Base-by-base conservation (phyloP, 2,329 filamentous ascomycete species). In the Sclerotinia glacialis region DNA sequence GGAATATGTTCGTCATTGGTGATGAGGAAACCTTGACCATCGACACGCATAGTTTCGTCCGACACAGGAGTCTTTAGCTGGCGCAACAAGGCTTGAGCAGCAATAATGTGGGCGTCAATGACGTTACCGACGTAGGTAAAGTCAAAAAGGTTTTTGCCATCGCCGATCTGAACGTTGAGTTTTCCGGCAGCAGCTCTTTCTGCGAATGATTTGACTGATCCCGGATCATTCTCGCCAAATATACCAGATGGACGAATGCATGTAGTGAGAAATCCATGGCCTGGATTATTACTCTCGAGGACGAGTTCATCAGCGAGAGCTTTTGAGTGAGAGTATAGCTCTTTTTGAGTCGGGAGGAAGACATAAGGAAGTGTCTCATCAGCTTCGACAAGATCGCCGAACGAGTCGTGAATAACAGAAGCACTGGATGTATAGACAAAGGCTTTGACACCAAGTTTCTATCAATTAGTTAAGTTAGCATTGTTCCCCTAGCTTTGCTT, bases 401-500 rank as follows among this genome's bases (percentile, higher is more conserved):
- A 70, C 12, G 76, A 78, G 69, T 82, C 80, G 62, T 81, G 78
- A 49, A 83, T 77, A 28, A 84, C 79, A 52, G 80, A 82, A 7
- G 82, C 80, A 31, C 78, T 81, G 71, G 80, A 83, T 23, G 82
- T 84, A 72, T 83, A 83, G 21, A 85, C 79, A 68, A 85, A 83
- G 3, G 80, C 82, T 74, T 82, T 83, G 54, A 81, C 79, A 3
- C 79, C 80, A 2, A 77, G 75, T 69, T 80, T 78, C 71, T 81
- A 59, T 23, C n/a, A 16, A 7, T 40, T 44, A 3, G 0, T 21
- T 3, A n/a, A 14, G 9, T 58, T 40, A 58, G 34, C 37, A 58
- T n/a, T 46, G 5, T 82, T 84, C 3, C 83, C 83, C 7, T 79
- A n/a, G n/a, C n/a, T n/a, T n/a, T n/a, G n/a, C n/a, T n/a, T n/a